Percentiles rank a stretch among this genome's conserved stretches.
These are phyloP conservation scores for Colletotrichum eremochloae DNA, from an alignment of 2,329 filamentous ascomycete species.

Conservation along the genomic window DNA sequence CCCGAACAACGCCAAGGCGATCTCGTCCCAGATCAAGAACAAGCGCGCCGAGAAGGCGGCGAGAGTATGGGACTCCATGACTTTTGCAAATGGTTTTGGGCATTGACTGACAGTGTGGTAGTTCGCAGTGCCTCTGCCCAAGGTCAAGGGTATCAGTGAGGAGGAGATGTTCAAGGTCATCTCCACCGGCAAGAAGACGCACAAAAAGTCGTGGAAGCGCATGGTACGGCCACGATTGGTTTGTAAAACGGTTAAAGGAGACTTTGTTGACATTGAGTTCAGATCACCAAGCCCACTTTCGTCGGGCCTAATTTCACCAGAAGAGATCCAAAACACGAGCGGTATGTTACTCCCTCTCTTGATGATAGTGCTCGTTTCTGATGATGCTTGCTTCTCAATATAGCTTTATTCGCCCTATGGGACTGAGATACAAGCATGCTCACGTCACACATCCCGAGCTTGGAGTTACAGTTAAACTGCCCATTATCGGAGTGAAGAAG, in stretches of 20 bases:
- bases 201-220: conserved; percentile 85
- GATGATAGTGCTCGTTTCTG: neutral
- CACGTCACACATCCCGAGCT: conserved; percentile 80
- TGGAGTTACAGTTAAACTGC: conserved; percentile 75
- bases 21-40: conserved; percentile 88
- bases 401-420: conserved; percentile 64
- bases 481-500: conserved; percentile 77
- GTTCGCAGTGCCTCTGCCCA: conserved; percentile 92
- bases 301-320: conserved; percentile 92
- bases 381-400: neutral
- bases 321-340: conserved; percentile 82
- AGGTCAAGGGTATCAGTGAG: conserved; percentile 79
- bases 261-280: neutral
- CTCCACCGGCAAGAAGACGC: conserved; percentile 94
- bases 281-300: conserved; percentile 85
- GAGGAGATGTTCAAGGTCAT: conserved; percentile 99
- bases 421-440: conserved; percentile 62
- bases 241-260: conserved; percentile 63
- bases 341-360: neutral
- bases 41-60: conserved; percentile 17
- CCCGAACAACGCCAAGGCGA: conserved; percentile 73
- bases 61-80: conserved; percentile 49
- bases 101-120: conserved; percentile 50
- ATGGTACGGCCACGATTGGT: conserved; percentile 66
- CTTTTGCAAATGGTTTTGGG: neutral